Conservation (phyloP, 129 eudicot species). For the Solidago caesia region DNA sequence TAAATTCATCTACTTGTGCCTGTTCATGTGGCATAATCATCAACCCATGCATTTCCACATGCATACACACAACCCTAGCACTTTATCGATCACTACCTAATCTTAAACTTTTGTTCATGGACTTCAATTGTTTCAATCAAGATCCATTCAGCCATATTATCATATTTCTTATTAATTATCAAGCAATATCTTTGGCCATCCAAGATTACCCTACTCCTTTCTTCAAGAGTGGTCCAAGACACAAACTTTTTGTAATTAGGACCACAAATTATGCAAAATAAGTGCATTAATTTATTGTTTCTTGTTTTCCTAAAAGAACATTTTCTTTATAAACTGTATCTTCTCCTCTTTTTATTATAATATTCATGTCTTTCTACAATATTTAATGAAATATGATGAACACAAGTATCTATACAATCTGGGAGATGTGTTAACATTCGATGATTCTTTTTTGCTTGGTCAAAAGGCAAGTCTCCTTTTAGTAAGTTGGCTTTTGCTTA, state of each 20-base stretch:
- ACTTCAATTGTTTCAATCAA: constrained; percentile 31
- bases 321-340: neutral
- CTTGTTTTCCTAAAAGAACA: constrained; percentile 22
- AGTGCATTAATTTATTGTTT: constrained; percentile 22
- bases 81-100: constrained; percentile 44
- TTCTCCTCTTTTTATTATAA: neutral
- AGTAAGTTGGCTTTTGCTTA: neutral
- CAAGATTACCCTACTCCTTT: constrained; percentile 36
- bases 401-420: constrained; percentile 12
- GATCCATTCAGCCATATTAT: constrained; percentile 19
- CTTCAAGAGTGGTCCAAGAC: constrained; percentile 43
- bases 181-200: constrained; percentile 26
- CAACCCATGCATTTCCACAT: constrained; percentile 42
- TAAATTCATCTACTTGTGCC: constrained; percentile 18
- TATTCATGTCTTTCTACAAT: neutral
- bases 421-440: constrained; percentile 7
- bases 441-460: neutral
- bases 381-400: neutral
- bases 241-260: constrained; percentile 34
- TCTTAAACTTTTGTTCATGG: constrained; percentile 41
- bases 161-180: neutral
- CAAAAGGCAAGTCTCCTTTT: neutral
- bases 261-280: constrained; percentile 32
- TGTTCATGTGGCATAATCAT: constrained; percentile 40
- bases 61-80: constrained; percentile 36